Conservation (phyloP, 352 stramenopile genomes). For the Globisporangium middletonii region DNA sequence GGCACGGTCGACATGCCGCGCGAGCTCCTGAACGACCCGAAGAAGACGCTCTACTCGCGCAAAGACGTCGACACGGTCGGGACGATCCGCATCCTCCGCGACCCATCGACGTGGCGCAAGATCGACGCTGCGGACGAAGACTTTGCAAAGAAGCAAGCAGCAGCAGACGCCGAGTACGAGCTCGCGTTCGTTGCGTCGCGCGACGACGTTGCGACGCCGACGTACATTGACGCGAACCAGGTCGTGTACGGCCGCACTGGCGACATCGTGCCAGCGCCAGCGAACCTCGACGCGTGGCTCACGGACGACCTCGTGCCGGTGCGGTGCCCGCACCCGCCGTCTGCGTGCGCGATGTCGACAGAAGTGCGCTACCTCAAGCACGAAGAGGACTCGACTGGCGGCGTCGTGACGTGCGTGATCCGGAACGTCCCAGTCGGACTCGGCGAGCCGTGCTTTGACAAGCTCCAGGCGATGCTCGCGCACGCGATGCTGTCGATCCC, state of each 20-base stretch:
- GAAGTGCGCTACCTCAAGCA: slow-evolving; percentile 92
- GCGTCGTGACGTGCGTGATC: slow-evolving; percentile 96
- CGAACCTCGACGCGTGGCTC: slow-evolving; percentile 56
- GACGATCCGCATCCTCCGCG: slow-evolving; percentile 73
- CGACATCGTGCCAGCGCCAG: slow-evolving; percentile 41
- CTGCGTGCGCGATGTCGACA: slow-evolving; percentile 93
- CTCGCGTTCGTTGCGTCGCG: slow-evolving; percentile 51
- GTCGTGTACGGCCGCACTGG: slow-evolving; percentile 85
- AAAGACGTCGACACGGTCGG: slow-evolving; percentile 82
- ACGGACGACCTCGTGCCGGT: slow-evolving; percentile 88
- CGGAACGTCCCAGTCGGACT: slow-evolving; percentile 95
- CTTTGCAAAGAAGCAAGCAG: slow-evolving; percentile 36
- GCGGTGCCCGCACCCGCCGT: slow-evolving; percentile 91
- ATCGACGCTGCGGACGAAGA: slow-evolving; percentile 27
- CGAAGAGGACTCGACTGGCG: slow-evolving; percentile 88
- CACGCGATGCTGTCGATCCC: slow-evolving; percentile 99
- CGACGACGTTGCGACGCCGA: slow-evolving; percentile 55
- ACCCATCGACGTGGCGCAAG: slow-evolving; percentile 59
- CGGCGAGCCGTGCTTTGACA: slow-evolving; percentile 99
- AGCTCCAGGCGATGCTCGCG: slow-evolving; percentile 97
- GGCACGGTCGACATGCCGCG: slow-evolving; percentile 81
- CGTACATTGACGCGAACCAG: slow-evolving; percentile 94
- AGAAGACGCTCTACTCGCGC: slow-evolving; percentile 61
- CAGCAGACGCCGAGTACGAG: slow-evolving; percentile 68
- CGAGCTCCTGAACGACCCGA: slow-evolving; percentile 58